These are phyloP conservation scores for Trypanosoma caninum DNA, from an alignment of 208 protist genomes.

Conservation along the genomic window DNA sequence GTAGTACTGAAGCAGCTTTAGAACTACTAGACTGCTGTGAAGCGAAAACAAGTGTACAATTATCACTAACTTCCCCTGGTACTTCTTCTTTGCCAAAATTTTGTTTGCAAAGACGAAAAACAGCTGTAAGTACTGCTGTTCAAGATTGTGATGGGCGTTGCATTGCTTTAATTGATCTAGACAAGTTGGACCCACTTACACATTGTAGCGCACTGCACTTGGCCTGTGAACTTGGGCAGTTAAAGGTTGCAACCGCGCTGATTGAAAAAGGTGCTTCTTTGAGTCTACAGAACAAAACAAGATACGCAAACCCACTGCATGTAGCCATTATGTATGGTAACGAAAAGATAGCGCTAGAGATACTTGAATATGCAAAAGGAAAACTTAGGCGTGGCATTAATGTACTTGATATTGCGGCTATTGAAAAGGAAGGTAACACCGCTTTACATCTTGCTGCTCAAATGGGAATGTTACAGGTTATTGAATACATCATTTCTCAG, in stretches of 20 bases:
- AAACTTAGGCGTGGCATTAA: conserved; percentile 53
- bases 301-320: conserved; percentile 63
- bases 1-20: conserved; percentile 53
- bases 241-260: conserved; percentile 44
- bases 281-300: conserved; percentile 47
- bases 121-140: no score
- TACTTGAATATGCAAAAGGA: conserved; percentile 76
- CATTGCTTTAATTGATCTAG: conserved; percentile 41
- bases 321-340: conserved; percentile 51
- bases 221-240: conserved; percentile 67
- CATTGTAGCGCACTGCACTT: conserved; percentile 74
- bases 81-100: no score
- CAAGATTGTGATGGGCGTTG: not conserved
- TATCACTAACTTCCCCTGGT: no score
- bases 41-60: not conserved
- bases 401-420: conserved; percentile 59
- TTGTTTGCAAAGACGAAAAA: no score
- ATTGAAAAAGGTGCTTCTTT: conserved; percentile 59
- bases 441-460: conserved; percentile 58
- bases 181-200: conserved; percentile 59
- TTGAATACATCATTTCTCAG: conserved; percentile 80
- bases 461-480: conserved; percentile 42
- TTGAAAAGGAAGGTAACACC: conserved; percentile 67
- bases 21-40: conserved; percentile 41
- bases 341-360: conserved; percentile 51